Base-by-base conservation (phyloP, 768 basidiomycete species). In the Coprinopsis strossmayeri region DNA sequence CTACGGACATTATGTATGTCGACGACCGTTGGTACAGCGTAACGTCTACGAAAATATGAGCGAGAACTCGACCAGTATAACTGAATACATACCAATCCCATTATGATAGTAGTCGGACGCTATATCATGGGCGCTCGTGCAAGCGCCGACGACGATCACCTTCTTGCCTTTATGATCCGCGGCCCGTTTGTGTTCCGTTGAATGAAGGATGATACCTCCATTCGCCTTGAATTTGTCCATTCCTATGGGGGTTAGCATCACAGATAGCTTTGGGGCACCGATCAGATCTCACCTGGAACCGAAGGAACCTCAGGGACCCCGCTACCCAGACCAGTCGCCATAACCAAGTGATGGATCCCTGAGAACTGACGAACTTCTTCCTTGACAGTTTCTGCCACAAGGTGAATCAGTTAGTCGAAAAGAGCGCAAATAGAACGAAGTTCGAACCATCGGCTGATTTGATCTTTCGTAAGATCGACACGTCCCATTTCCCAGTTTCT, bases 81-180 rank as follows among this genome's bases (percentile, higher is more conserved):
- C 23, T 21, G 34, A 27, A 48, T 10, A 48, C 61, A 20, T 46
- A 64, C 67, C 67, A 26, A 69, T 52, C 1, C 68, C 68, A 40
- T 68, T 54, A n/a, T 63, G 45, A 28, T 59, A 59, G 25, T 67
- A 69, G 48, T 73, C 70, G 3, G 60, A 58, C 0, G 65, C 63
- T 26, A 73, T 68, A 54, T 73, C 70, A 52, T 73, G 72, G 0
- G 62, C 69, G 70, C 38, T 13, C 20, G 76, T 82, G 35, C 79
- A 78, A n/a, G 83, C 75, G 12, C 85, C 84, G 2, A 87, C 67
- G n/a, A 87, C 69, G 1, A 85, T 68, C 3, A 76, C 82, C 55
- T 78, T 83, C 67, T 85, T 84, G 5, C 82, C 82, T 4, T 63
- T 50, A 54, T 77, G 74, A 26, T 74, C 74, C 1, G 62, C 52